Percentiles rank a stretch among this genome's conserved stretches.
Evolutionary conservation across 139 green algal genomes (phyloP).

Genomic region (Raphidocelis subcapitata): DNA sequence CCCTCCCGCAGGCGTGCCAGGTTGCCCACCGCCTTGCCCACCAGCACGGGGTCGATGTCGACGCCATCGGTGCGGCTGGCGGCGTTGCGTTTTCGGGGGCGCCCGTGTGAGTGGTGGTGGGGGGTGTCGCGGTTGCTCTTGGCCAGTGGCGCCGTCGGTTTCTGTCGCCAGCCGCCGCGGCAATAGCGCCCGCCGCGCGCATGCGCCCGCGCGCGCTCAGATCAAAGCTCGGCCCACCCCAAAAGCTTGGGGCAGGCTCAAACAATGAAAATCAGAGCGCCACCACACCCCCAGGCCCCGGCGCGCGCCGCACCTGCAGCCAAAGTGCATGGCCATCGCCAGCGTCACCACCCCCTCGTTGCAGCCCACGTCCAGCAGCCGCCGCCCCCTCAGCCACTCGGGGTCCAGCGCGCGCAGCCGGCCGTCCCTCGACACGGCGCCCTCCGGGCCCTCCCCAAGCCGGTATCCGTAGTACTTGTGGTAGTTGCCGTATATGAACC

Average conservation of each 20-base stretch:
- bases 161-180: too few species aligned
- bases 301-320: slow-evolving; percentile 16
- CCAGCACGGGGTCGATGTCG: slow-evolving; percentile 82
- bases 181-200: too few species aligned
- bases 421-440: slow-evolving; percentile 31
- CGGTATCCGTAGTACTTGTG: slow-evolving; percentile 87
- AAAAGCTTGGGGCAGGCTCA: too few species aligned
- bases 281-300: too few species aligned
- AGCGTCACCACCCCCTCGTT: slow-evolving; percentile 91
- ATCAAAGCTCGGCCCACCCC: too few species aligned
- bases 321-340: slow-evolving; percentile 58
- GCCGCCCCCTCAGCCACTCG: slow-evolving; percentile 70
- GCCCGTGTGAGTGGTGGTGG: too few species aligned
- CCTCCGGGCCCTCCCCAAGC: slow-evolving; percentile 24
- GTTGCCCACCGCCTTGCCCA: slow-evolving; percentile 61
- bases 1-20: slow-evolving; percentile 32
- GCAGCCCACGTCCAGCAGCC: slow-evolving; percentile 89
- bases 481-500: slow-evolving; percentile 81
- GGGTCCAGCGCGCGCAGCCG: slow-evolving; percentile 13
- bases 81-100: too few species aligned
- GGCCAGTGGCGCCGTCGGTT: too few species aligned
- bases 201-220: too few species aligned
- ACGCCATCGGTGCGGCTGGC: slow-evolving; percentile 67
- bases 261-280: too few species aligned
- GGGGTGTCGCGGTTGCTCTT: too few species aligned